Conservation (phyloP, 495 filamentous ascomycete genomes). For the Xylaria grammica region DNA sequence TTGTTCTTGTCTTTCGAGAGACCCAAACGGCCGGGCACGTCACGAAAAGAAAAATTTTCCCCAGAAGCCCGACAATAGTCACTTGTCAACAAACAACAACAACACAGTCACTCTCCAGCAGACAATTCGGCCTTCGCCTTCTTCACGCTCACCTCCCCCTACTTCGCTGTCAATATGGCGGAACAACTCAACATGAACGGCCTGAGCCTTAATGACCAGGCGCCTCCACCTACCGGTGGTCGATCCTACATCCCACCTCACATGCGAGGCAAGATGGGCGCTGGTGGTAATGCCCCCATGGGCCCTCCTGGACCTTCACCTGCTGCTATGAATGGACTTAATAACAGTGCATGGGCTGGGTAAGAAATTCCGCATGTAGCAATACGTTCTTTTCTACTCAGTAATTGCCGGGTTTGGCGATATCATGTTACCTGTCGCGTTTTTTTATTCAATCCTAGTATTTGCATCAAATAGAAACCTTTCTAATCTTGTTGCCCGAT, state of each 20-base stretch:
- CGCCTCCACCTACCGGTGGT: conserved; percentile 56
- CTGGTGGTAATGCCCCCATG: conserved; percentile 41
- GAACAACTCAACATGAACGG: conserved; percentile 93
- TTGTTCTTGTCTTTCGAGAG: conserved; percentile 51
- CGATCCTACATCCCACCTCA: conserved; percentile 94
- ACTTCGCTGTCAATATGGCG: conserved; percentile 67
- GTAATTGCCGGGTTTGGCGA: too few relatives aligned
- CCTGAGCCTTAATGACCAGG: conserved; percentile 72
- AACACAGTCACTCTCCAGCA: conserved; percentile 1
- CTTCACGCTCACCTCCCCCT: not conserved
- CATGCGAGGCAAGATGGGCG: conserved; percentile 68
- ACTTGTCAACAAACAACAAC: conserved; percentile 14
- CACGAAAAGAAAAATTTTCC: conserved; percentile 30
- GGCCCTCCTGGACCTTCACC: conserved; percentile 40
- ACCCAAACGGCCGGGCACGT: conserved; percentile 38
- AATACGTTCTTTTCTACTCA: not conserved
- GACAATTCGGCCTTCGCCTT: not conserved
- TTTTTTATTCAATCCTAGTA: not conserved
- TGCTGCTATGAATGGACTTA: conserved; percentile 52
- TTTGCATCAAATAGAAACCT: conserved; percentile 5
- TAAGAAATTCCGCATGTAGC: conserved; percentile 43
- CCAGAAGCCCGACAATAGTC: conserved; percentile 26
- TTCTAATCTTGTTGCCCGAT: conserved; percentile 27
- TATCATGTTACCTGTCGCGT: too few relatives aligned
- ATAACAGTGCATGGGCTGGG: conserved; percentile 69